Conservation (phyloP, 805 yeast species). For the Tetrapisispora fleetii region DNA sequence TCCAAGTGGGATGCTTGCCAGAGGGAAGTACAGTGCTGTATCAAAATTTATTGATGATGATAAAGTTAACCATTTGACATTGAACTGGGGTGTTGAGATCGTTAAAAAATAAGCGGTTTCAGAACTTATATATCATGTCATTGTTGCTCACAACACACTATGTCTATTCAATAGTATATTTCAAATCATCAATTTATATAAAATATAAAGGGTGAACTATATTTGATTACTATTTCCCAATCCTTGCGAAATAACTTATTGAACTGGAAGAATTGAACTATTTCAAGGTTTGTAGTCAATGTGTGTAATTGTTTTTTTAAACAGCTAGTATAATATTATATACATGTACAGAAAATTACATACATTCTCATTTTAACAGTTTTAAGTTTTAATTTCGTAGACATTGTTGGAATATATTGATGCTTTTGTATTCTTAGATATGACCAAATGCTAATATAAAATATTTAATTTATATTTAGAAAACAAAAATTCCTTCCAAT, state of each 20-base stretch:
- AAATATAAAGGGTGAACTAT: no score
- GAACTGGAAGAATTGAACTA: no score
- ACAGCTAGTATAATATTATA: no score
- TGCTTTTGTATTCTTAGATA: not conserved
- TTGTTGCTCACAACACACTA: no score
- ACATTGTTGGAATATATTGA: not conserved
- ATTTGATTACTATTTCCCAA: no score
- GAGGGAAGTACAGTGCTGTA: constrained; percentile 75
- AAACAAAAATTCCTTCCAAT: not conserved
- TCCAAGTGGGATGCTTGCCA: constrained; percentile 79
- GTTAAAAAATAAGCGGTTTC: constrained; percentile 40
- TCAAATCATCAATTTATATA: no score
- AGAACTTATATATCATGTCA: not conserved
- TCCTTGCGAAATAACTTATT: no score
- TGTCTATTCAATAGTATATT: no score
- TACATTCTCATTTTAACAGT: not conserved
- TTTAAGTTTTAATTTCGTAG: not conserved
- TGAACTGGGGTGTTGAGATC: constrained; percentile 82
- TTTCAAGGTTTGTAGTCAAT: no score
- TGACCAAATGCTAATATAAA: not conserved
- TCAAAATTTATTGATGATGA: constrained; percentile 86
- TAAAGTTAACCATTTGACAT: constrained; percentile 54
- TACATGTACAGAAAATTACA: no score
- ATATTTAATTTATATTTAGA: not conserved
- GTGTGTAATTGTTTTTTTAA: no score